Evolutionary conservation across 306 rosid genomes (phyloP).

Genomic region (Begonia fuchsioides): DNA sequence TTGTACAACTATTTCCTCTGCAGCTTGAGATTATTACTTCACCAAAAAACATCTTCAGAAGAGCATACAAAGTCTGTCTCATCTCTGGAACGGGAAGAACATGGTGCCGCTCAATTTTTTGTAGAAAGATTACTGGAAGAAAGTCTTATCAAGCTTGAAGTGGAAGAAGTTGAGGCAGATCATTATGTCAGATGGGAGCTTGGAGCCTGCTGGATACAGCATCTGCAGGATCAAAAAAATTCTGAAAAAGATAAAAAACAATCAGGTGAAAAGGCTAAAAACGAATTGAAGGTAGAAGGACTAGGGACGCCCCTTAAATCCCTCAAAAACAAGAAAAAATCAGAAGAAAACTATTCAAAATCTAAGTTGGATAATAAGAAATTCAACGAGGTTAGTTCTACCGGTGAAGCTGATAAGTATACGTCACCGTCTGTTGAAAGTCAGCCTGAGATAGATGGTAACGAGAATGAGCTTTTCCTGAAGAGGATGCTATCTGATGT

Average conservation of each 20-base stretch:
- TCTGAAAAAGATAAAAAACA: slow-evolving; percentile 73
- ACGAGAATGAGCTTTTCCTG: slow-evolving; percentile 65
- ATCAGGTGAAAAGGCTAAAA: slow-evolving; percentile 45
- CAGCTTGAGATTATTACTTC: slow-evolving; percentile 87
- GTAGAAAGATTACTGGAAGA: slow-evolving; percentile 58
- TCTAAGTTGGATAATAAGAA: slow-evolving; percentile 30
- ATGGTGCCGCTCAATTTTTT: slow-evolving; percentile 35
- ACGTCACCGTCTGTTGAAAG: slow-evolving; percentile 28
- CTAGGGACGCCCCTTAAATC: slow-evolving; percentile 87
- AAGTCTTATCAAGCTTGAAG: slow-evolving; percentile 64
- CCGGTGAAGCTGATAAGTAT: slow-evolving; percentile 37
- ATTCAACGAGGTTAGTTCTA: slow-evolving; percentile 21
- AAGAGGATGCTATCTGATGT: slow-evolving; percentile 48
- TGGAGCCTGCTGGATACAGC: slow-evolving; percentile 99
- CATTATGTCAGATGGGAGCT: slow-evolving; percentile 92
- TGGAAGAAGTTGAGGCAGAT: slow-evolving; percentile 43
- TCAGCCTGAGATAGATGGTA: slow-evolving; percentile 25
- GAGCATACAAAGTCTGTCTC: slow-evolving; percentile 33
- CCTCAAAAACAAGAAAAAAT: slow-evolving; percentile 71
- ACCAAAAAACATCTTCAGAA: slow-evolving; percentile 37
- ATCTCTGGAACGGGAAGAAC: slow-evolving; percentile 43
- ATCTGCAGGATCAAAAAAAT: slow-evolving; percentile 90
- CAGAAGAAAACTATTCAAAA: slow-evolving; percentile 37
- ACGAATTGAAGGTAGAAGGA: slow-evolving; percentile 95
- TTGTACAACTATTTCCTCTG: slow-evolving; percentile 5